Percentiles rank a stretch among this genome's conserved stretches.
Evolutionary conservation across 2,329 filamentous ascomycete species (phyloP).

Genomic region (Lasiodiplodia hormozganensis): DNA sequence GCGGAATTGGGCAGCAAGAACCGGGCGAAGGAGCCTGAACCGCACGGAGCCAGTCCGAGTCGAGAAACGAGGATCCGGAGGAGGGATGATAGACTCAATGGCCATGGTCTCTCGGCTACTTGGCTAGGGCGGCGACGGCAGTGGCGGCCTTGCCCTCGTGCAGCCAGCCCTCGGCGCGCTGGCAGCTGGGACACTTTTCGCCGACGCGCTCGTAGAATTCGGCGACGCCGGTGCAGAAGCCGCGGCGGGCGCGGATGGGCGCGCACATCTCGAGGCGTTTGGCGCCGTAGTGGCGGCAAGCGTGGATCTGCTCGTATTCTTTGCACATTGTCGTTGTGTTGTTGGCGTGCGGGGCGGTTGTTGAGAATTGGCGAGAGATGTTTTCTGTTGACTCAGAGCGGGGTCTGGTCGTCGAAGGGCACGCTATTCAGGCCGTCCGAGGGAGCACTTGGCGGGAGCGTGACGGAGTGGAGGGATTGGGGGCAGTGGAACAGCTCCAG

Average conservation of each 20-base stretch:
- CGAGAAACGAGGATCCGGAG: not conserved
- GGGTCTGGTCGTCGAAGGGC: not conserved
- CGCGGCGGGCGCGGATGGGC: constrained; percentile 23
- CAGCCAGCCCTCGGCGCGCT: constrained; percentile 22
- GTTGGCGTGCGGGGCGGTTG: not conserved
- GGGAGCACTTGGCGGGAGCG: not conserved
- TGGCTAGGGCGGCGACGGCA: constrained; percentile 1
- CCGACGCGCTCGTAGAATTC: constrained; percentile 18
- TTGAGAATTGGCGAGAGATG: not conserved
- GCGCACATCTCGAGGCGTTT: constrained; percentile 25
- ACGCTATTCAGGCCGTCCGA: constrained; percentile 1
- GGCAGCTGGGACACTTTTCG: constrained; percentile 25
- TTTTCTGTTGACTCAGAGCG: not conserved
- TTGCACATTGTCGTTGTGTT: constrained; percentile 25
- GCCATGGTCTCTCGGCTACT: not conserved
- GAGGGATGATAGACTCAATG: not conserved
- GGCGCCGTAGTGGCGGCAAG: constrained; percentile 22
- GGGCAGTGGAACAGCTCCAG: constrained; percentile 1
- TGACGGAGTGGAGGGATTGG: not conserved
- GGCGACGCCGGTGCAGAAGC: constrained; percentile 25
- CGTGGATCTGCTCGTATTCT: constrained; percentile 24
- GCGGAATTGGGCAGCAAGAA: not conserved
- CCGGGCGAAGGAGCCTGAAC: not conserved
- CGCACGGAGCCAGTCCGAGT: constrained; percentile 11
- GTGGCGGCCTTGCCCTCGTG: not conserved